Percentiles rank a stretch among this genome's conserved stretches.
phyloP scores from a whole-genome alignment of 306 rosid genomes.

The Fragaria ananassa region DNA sequence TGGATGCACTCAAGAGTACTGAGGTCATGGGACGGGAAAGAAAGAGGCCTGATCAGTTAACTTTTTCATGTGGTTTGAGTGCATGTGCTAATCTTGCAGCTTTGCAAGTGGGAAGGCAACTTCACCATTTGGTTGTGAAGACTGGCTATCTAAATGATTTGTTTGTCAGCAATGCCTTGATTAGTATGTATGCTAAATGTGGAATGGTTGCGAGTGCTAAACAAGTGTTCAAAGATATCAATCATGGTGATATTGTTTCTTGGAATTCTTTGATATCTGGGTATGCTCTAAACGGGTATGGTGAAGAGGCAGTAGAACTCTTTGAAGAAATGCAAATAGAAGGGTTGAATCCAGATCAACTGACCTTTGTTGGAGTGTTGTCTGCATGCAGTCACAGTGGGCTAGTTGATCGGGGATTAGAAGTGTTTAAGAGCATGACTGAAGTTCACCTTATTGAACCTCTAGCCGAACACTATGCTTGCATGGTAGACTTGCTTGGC shows the following conservation, averaged over 20 bases:
- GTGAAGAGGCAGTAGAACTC: slow-evolving; percentile 51
- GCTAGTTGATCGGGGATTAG: slow-evolving; percentile 47
- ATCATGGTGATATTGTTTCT: slow-evolving; percentile 53
- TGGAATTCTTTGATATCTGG: slow-evolving; percentile 84
- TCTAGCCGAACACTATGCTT: slow-evolving; percentile 63
- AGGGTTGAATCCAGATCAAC: slow-evolving; percentile 51
- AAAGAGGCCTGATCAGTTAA: slow-evolving; percentile 58
- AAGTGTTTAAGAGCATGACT: slow-evolving; percentile 53
- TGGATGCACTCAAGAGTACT: slow-evolving; percentile 58
- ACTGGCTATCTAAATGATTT: slow-evolving; percentile 58
- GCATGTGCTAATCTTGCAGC: slow-evolving; percentile 79
- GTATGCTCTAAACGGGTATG: slow-evolving; percentile 65
- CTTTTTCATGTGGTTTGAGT: slow-evolving; percentile 61
- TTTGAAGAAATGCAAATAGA: slow-evolving; percentile 53
- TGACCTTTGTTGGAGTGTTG: slow-evolving; percentile 64
- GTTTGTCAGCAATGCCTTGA: slow-evolving; percentile 63
- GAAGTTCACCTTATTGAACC: slow-evolving; percentile 57
- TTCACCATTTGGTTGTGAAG: slow-evolving; percentile 58
- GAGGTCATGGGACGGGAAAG: slow-evolving; percentile 52
- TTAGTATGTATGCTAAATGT: slow-evolving; percentile 73
- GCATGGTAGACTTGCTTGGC: slow-evolving; percentile 75
- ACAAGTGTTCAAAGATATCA: slow-evolving; percentile 48
- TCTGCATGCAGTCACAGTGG: slow-evolving; percentile 84
- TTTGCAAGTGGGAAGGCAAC: slow-evolving; percentile 65
- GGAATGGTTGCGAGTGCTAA: slow-evolving; percentile 51